Conservation (phyloP, 345 rosid genomes). For the Diplotaxis tenuifolia region DNA sequence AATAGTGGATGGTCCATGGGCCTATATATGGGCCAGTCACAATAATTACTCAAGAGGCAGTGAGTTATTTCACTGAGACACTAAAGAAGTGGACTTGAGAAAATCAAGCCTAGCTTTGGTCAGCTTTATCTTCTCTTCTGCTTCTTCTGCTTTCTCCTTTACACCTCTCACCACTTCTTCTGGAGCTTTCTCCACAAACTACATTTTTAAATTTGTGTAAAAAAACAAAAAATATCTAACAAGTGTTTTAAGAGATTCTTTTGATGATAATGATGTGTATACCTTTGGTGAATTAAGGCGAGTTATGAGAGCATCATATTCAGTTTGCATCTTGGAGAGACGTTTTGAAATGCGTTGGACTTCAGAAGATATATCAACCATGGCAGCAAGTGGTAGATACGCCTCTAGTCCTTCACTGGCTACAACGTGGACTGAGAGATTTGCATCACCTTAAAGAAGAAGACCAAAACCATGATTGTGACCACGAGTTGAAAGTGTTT, state of each 20-base stretch:
- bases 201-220: constrained; percentile 6
- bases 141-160: constrained; percentile 76
- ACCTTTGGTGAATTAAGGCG: constrained; percentile 84
- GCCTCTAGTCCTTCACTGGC: constrained; percentile 98
- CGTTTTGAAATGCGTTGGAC: constrained; percentile 87
- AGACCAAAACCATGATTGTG: constrained; percentile 8
- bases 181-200: constrained; percentile 86
- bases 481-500: neutral
- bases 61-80: constrained; percentile 44
- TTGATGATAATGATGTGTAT: constrained; percentile 10
- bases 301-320: constrained; percentile 66
- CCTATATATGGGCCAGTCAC: constrained; percentile 14
- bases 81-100: constrained; percentile 68
- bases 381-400: constrained; percentile 87
- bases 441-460: constrained; percentile 66
- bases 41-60: neutral
- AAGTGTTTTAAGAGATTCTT: neutral
- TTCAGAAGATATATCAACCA: constrained; percentile 92
- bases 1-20: constrained; percentile 9
- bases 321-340: constrained; percentile 81
- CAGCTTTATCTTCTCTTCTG: constrained; percentile 82
- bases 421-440: constrained; percentile 81
- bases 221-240: neutral
- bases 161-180: constrained; percentile 81
- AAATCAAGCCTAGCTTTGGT: constrained; percentile 72